Conservation (phyloP, 345 rosid species). For the Sonneratia alba region DNA sequence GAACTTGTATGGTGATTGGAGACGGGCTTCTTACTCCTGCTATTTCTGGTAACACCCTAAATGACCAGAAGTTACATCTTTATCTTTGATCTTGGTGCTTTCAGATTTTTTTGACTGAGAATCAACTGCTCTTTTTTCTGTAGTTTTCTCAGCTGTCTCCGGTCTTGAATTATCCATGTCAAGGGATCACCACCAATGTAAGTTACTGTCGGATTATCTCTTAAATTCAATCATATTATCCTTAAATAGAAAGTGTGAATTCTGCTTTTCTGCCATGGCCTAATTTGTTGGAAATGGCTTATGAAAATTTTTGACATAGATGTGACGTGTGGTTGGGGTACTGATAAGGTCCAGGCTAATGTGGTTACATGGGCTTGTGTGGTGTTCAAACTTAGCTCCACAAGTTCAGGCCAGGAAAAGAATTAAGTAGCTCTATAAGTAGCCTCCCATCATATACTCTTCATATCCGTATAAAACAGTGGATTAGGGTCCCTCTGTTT, state of each 20-base stretch:
- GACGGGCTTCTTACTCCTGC: conserved; percentile 98
- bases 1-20: conserved; percentile 99
- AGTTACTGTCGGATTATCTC: conserved; percentile 20
- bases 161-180: conserved; percentile 95
- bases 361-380: neutral
- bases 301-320: neutral
- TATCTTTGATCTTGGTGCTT: conserved; percentile 1
- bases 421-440: neutral
- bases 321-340: neutral
- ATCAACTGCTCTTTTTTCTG: conserved; percentile 9
- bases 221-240: neutral
- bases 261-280: neutral
- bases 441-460: neutral
- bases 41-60: conserved; percentile 56
- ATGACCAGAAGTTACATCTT: neutral
- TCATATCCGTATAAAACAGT: neutral
- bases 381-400: neutral
- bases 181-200: conserved; percentile 86
- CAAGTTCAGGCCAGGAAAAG: neutral
- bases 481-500: neutral
- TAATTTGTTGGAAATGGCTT: neutral
- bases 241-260: neutral
- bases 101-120: neutral
- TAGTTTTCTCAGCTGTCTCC: conserved; percentile 97
- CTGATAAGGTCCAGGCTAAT: neutral